Evolutionary conservation across 495 filamentous ascomycete genomes (phyloP).

Genomic region (Penicillium dipodomyicola): DNA sequence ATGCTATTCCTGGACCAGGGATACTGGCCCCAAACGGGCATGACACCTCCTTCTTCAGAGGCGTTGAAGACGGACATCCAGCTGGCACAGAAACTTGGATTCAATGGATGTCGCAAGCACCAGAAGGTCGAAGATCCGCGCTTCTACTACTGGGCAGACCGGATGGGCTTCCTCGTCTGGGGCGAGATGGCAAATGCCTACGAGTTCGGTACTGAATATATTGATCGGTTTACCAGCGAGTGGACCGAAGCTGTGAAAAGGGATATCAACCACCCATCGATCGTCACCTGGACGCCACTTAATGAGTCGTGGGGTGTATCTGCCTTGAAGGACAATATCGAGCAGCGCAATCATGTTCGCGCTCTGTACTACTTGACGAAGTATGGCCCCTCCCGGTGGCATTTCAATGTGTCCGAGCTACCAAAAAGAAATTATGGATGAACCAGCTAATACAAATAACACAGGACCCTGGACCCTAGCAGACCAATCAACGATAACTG

Average conservation of each 20-base stretch:
- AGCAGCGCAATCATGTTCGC: conserved; percentile 58
- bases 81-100: conserved; percentile 30
- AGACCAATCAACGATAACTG: conserved; percentile 64
- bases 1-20: conserved; percentile 40
- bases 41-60: conserved; percentile 39
- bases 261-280: conserved; percentile 58
- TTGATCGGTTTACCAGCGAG: conserved; percentile 53
- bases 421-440: neutral
- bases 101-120: conserved; percentile 43
- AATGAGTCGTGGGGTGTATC: conserved; percentile 63
- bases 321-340: conserved; percentile 45
- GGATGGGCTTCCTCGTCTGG: conserved; percentile 42
- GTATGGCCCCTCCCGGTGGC: conserved; percentile 29
- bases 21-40: conserved; percentile 39
- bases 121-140: conserved; percentile 42
- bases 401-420: neutral
- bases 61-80: conserved; percentile 36
- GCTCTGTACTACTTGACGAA: conserved; percentile 58
- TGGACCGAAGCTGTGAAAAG: conserved; percentile 56
- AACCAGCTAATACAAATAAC: neutral
- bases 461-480: conserved; percentile 52
- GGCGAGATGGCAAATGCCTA: conserved; percentile 46
- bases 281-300: conserved; percentile 62
- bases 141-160: conserved; percentile 43
- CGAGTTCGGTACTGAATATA: conserved; percentile 50